phyloP scores from a whole-genome alignment of 805 yeast genomes.

The Geotrichum ghanense region DNA sequence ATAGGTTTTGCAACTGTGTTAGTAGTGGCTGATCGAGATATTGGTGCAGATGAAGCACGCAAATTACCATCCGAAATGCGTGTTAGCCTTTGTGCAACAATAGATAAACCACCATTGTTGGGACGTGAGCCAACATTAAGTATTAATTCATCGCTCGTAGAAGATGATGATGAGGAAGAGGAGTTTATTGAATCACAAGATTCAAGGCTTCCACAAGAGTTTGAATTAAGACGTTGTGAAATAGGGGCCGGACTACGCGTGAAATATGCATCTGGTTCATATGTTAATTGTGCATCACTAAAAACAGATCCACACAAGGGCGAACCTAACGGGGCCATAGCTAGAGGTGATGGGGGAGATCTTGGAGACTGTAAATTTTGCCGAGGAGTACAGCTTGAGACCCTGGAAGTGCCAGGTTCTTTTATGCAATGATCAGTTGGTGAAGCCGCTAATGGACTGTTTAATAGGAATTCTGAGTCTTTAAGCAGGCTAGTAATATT shows the following conservation, averaged over 20 bases:
- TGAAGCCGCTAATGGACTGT: not conserved
- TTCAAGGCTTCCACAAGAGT: not conserved
- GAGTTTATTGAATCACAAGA: not conserved
- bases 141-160: not conserved
- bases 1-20: not conserved
- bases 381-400: too few species aligned
- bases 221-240: not conserved
- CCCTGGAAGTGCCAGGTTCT: too few species aligned
- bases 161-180: too few species aligned
- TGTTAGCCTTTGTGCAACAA: not conserved
- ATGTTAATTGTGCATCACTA: not conserved
- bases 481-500: not conserved
- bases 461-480: not conserved
- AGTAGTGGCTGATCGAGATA: not conserved
- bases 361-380: too few species aligned
- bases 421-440: not conserved
- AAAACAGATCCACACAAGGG: not conserved
- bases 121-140: not conserved
- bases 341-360: not conserved
- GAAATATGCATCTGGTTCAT: not conserved
- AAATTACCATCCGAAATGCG: not conserved
- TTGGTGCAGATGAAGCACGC: not conserved
- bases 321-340: not conserved
- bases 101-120: too few species aligned
- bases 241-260: not conserved